These are phyloP conservation scores for Pichia sp. DNA, from an alignment of 1,139 yeast species.

Conservation along the genomic window DNA sequence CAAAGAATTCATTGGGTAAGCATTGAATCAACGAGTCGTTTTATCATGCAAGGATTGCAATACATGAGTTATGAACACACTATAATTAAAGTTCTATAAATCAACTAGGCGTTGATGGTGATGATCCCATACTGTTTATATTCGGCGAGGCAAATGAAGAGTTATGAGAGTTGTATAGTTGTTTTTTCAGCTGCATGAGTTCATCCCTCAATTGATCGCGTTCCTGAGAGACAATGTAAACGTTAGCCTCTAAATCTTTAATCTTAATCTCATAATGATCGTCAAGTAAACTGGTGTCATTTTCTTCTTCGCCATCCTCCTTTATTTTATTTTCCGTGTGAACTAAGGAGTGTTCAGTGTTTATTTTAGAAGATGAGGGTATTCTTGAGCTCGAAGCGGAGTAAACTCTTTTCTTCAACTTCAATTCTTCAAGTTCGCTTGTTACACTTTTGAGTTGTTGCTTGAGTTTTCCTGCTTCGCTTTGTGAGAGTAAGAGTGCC, in stretches of 20 bases:
- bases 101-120: neutral
- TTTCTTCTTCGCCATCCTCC: conserved; percentile 19
- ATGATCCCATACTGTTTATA: neutral
- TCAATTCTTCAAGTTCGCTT: conserved; percentile 65
- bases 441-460: conserved; percentile 48
- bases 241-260: conserved; percentile 78
- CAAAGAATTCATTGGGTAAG: no score
- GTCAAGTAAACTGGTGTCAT: conserved; percentile 32
- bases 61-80: no score
- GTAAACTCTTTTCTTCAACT: conserved; percentile 38
- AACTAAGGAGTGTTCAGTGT: conserved; percentile 17
- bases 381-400: conserved; percentile 11
- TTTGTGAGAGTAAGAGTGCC: conserved; percentile 68
- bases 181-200: conserved; percentile 53
- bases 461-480: conserved; percentile 58
- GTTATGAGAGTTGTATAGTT: conserved; percentile 17
- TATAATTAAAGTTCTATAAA: no score
- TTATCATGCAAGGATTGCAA: no score
- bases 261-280: conserved; percentile 73
- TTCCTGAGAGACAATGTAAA: conserved; percentile 74
- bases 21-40: no score
- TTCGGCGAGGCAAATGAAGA: no score
- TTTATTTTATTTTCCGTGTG: neutral
- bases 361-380: conserved; percentile 10
- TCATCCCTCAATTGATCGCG: conserved; percentile 71